phyloP scores from a whole-genome alignment of 768 basidiomycete genomes.

The Trametes coccinea region DNA sequence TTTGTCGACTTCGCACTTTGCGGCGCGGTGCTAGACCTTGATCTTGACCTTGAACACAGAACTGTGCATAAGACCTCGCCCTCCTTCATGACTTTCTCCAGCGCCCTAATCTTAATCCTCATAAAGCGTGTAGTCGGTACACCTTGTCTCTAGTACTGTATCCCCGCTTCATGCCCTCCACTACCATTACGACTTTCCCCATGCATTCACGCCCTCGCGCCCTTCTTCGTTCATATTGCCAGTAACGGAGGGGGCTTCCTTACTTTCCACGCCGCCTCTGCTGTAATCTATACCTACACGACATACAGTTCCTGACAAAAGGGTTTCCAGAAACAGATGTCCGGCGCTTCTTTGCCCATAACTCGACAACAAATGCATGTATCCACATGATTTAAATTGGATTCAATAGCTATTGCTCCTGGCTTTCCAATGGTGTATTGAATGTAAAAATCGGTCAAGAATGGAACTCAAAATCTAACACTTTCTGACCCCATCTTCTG shows the following conservation, averaged over 20 bases:
- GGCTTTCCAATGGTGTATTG: no score
- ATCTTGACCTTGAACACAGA: neutral
- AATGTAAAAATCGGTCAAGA: no score
- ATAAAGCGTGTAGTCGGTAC: neutral
- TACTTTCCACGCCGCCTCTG: neutral
- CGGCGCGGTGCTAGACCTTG: neutral
- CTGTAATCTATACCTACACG: conserved; percentile 9
- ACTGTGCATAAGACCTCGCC: conserved; percentile 8
- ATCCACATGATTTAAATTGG: no score
- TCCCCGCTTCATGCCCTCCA: neutral
- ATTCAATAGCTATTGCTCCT: no score
- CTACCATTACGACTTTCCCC: neutral
- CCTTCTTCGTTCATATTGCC: neutral
- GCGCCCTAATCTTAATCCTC: conserved; percentile 11
- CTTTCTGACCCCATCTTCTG: no score
- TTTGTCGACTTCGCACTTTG: neutral
- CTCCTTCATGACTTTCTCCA: neutral
- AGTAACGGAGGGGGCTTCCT: neutral
- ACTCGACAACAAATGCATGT: no score
- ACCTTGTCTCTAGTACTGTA: neutral
- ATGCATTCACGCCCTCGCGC: neutral
- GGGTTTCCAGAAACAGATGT: no score
- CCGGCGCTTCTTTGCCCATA: no score
- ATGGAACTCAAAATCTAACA: no score
- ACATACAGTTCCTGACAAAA: no score